Conservation (phyloP, 176 grass and related monocot genomes). For the maize (Zea mays) region DNA sequence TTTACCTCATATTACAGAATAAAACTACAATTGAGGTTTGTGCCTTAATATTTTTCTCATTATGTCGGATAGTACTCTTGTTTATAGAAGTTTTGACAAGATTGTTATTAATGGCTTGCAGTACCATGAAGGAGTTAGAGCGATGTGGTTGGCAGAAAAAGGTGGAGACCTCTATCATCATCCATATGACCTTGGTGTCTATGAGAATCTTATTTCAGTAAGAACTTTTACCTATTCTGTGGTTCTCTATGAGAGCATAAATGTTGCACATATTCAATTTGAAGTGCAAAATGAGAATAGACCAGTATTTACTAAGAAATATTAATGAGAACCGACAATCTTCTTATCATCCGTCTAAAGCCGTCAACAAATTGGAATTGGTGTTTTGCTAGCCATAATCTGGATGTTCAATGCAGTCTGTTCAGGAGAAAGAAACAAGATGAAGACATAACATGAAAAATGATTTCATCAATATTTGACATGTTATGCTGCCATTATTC, state of each 20-base stretch:
- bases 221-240: conserved; percentile 28
- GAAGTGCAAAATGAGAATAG: neutral
- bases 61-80: neutral
- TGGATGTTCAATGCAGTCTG: conserved; percentile 1
- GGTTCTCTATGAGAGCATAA: conserved; percentile 9
- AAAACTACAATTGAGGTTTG: conserved; percentile 97
- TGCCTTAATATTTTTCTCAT: conserved; percentile 16
- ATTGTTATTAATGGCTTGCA: conserved; percentile 45
- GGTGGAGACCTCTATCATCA: conserved; percentile 77
- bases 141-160: conserved; percentile 95
- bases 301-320: neutral
- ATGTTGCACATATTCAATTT: neutral
- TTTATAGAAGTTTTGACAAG: conserved; percentile 32
- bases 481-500: neutral
- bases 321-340: neutral
- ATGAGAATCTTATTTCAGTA: conserved; percentile 87
- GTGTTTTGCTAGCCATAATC: neutral
- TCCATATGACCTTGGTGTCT: conserved; percentile 87
- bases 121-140: conserved; percentile 97
- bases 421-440: neutral
- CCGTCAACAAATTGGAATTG: neutral
- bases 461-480: neutral
- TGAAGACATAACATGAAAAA: neutral
- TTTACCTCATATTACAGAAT: conserved; percentile 91
- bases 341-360: neutral